Percentiles rank a stretch among this genome's conserved stretches.
Conservation (phyloP, 805 yeast species). For the Metschnikowia colocasiae region DNA sequence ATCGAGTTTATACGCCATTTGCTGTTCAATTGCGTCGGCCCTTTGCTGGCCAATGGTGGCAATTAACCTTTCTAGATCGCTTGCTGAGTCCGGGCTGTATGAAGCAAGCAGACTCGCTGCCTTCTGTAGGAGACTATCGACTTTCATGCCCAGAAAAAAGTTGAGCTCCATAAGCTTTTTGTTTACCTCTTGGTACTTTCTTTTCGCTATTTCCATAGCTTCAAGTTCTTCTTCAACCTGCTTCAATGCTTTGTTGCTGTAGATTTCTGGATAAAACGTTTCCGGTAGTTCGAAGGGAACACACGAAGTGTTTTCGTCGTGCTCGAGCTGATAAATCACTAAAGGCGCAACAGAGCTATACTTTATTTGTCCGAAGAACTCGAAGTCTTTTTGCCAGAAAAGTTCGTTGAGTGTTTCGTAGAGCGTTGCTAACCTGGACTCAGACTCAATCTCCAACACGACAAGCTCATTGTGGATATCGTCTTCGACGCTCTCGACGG, state of each 20-base stretch:
- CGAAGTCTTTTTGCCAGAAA: constrained; percentile 35
- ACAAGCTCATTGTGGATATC: constrained; percentile 23
- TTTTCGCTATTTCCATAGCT: constrained; percentile 14
- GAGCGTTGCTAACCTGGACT: constrained; percentile 24
- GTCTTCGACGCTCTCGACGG: constrained; percentile 28
- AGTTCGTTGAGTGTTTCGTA: constrained; percentile 32
- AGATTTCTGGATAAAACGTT: constrained; percentile 34
- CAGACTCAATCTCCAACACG: constrained; percentile 33
- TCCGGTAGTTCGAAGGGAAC: constrained; percentile 28
- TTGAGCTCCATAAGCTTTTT: constrained; percentile 29
- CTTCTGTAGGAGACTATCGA: constrained; percentile 25
- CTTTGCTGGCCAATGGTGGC: constrained; percentile 20
- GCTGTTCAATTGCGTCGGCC: constrained; percentile 21
- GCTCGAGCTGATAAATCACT: constrained; percentile 27
- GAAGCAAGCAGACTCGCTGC: constrained; percentile 20
- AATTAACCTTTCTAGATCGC: constrained; percentile 20
- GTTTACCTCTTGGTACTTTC: constrained; percentile 20
- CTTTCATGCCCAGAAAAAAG: constrained; percentile 39
- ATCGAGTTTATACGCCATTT: constrained; percentile 18
- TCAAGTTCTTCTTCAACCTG: constrained; percentile 21
- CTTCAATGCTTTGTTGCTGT: constrained; percentile 22
- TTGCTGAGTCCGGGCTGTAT: constrained; percentile 19
- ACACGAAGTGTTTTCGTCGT: constrained; percentile 24
- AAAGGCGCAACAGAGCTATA: constrained; percentile 29
- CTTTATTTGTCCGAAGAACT: constrained; percentile 26